A percentile compares a stretch with the other conserved stretches of the same genome.
phyloP scores from a whole-genome alignment of 257 asterid species.

The Solanum sejunctum region DNA sequence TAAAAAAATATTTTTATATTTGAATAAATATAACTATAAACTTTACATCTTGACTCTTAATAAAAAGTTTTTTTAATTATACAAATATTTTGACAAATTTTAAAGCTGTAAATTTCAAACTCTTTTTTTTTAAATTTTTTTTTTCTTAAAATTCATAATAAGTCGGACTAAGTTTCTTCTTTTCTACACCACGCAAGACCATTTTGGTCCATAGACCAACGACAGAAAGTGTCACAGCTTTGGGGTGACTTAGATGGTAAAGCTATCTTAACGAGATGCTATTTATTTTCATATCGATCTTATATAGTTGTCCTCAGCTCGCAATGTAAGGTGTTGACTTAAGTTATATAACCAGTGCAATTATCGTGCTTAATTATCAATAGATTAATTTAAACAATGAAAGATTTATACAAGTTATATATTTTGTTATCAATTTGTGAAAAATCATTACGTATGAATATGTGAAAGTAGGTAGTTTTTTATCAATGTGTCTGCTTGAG shows the following conservation, averaged over 20 bases:
- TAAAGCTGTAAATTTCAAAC: neutral
- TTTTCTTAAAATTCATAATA: neutral
- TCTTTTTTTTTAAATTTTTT: neutral
- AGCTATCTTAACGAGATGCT: neutral
- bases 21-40: neutral
- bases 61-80: accelerated
- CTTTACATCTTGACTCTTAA: neutral
- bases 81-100: neutral
- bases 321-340: no score
- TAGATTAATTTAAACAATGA: no score
- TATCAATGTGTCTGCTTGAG: no score
- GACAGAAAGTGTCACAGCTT: neutral
- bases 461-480: no score
- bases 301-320: no score
- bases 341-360: no score
- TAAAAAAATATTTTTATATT: neutral
- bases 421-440: no score
- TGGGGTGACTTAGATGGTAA: neutral
- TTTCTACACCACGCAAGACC: neutral
- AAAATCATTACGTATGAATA: no score
- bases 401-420: no score
- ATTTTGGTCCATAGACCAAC: neutral
- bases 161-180: neutral
- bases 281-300: no score
- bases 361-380: no score